Evolutionary conservation across 305 asterid species (phyloP).

Genomic region (Petunia hybrid): DNA sequence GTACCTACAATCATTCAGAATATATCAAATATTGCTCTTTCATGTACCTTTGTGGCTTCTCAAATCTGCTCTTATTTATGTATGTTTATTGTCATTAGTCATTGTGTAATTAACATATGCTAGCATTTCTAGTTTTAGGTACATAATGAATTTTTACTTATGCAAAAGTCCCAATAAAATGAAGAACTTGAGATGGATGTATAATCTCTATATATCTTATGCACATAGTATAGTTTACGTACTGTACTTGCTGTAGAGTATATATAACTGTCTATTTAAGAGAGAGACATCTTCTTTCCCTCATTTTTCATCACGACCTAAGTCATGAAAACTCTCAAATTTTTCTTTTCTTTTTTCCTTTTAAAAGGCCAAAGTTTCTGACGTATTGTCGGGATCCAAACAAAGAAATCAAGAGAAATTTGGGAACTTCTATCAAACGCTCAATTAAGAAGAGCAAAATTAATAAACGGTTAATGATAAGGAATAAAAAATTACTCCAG

Average conservation of each 20-base stretch:
- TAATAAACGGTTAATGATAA: background rate
- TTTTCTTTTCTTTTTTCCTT: background rate
- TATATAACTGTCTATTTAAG: background rate
- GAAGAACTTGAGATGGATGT: background rate
- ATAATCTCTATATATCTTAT: background rate
- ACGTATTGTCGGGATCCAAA: background rate
- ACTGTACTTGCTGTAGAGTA: background rate
- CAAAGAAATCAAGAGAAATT: background rate
- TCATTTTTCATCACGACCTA: background rate
- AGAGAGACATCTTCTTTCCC: background rate
- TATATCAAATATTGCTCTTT: background rate
- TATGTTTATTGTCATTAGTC: too few relatives aligned
- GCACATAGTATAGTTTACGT: constrained; percentile 2
- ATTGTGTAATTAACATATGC: too few relatives aligned
- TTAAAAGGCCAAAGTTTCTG: constrained; percentile 22
- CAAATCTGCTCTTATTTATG: too few relatives aligned
- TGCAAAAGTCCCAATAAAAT: background rate
- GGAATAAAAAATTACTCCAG: background rate
- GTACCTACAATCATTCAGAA: background rate
- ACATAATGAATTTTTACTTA: background rate
- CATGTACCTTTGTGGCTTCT: background rate
- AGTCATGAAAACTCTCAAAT: background rate
- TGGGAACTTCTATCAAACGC: background rate
- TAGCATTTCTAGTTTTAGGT: background rate
- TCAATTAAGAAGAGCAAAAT: background rate